Base-by-base conservation (phyloP, 1,284 basidiomycete genomes). In the Moesziomyces sp. region DNA sequence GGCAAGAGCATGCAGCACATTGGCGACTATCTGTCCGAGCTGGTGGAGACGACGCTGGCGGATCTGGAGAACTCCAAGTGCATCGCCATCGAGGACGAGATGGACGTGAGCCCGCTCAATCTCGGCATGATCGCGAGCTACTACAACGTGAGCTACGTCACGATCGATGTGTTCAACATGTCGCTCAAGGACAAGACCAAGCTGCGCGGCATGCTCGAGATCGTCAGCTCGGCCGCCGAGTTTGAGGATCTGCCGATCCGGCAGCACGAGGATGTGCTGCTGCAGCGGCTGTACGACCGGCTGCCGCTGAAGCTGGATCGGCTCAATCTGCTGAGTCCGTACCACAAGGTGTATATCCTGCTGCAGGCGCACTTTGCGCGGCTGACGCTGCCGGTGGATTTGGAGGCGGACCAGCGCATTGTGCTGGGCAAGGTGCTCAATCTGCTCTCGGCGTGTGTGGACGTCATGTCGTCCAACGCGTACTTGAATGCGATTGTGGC, bases 181-280 rank as follows among this genome's bases (percentile, higher is more conserved):
- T 99, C 96, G 11, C 87, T 99, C 71, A 97, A 96, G 84, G 94
- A 96, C 82, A 90, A 91, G 46, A 99, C 96, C n/a, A 99, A 98
- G 86, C 89, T 99, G 83, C 95, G 97, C 86, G 96, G 96, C 46
- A 86, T 99, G 24, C 88, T 99, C 40, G 95, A 99, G 86, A 96
- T 99, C 56, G 92, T 99, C 8, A 92, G 93, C 0, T 96, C 94
- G 0, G 96, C 96, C 0, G 92, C 94, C 52, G 97, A 99, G 85
- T 99, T 98, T 83, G 96, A 99, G 85, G 88, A 88, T 10, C 16
- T 72, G 16, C 94, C 96, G 3, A 97, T 99, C 74, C 91, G 96
- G 26, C 91, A 95, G 52, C 81, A 84, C 55, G 82, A 84, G 49
- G 82, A 84, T 48, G 62, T 75, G 9, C 14, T 83, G 8, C 55